Conservation (phyloP, 1,284 basidiomycete genomes). For the Ustilago cynodontis region DNA sequence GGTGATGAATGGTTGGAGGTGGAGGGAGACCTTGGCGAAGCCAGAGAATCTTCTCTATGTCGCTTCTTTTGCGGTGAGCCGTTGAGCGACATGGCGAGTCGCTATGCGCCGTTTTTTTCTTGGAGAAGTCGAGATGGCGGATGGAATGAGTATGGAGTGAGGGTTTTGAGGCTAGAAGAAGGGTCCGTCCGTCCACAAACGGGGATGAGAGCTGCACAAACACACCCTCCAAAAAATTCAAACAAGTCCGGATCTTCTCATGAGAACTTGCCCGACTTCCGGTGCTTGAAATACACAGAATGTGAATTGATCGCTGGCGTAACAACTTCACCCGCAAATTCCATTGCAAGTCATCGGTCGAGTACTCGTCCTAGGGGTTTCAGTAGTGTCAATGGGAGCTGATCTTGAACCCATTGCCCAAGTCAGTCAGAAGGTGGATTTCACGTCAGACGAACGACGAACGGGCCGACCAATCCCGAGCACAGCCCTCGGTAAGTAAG, state of each 20-base stretch:
- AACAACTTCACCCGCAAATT: no score
- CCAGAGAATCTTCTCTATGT: constrained; percentile 3
- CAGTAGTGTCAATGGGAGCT: no score
- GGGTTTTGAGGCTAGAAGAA: background rate
- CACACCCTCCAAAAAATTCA: constrained; percentile 18
- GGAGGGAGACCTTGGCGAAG: constrained; percentile 23
- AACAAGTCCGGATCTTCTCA: constrained; percentile 1
- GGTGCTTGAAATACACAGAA: no score
- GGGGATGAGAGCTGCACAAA: constrained; percentile 4
- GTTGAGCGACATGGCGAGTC: constrained; percentile 8
- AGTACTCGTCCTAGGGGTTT: no score
- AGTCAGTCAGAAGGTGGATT: no score
- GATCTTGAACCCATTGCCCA: no score
- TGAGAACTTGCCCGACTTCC: background rate
- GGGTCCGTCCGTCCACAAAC: background rate
- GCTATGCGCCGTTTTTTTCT: background rate
- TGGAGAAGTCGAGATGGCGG: background rate
- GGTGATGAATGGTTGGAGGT: constrained; percentile 25
- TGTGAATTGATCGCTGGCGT: background rate
- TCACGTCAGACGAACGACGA: background rate
- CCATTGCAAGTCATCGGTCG: no score
- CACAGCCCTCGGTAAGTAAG: constrained; percentile 7
- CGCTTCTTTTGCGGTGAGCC: constrained; percentile 28
- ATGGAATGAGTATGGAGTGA: background rate
- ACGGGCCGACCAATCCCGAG: constrained; percentile 9